Percentiles rank a stretch among this genome's conserved stretches.
Conservation (phyloP, 2,329 filamentous ascomycete genomes). For the Colletotrichum sidae region DNA sequence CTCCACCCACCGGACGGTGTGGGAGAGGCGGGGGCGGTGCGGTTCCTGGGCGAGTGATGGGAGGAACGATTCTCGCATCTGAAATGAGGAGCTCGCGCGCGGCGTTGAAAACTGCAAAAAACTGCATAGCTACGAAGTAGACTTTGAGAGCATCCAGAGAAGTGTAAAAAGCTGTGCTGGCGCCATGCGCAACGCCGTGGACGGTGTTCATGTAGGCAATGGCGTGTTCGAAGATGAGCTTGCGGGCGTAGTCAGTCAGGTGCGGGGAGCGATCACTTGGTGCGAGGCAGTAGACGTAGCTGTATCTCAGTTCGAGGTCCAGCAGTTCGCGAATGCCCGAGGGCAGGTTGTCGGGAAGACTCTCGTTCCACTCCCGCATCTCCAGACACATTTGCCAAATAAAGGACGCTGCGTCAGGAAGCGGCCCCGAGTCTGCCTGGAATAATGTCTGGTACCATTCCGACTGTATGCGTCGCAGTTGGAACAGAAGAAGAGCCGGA, state of each 20-base stretch:
- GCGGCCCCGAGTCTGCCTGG: conserved; percentile 77
- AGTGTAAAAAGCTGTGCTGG: conserved; percentile 77
- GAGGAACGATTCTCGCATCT: conserved; percentile 58
- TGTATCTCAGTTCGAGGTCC: conserved; percentile 89
- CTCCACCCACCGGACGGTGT: conserved; percentile 52
- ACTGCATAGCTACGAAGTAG: conserved; percentile 78
- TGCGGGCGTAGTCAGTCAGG: conserved; percentile 80
- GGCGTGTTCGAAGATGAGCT: conserved; percentile 87
- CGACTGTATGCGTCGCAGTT: conserved; percentile 87
- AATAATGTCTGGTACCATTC: conserved; percentile 91
- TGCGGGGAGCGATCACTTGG: conserved; percentile 80
- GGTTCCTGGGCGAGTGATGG: conserved; percentile 57
- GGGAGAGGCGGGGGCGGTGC: conserved; percentile 66
- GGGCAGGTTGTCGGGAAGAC: conserved; percentile 75
- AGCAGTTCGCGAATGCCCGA: conserved; percentile 79
- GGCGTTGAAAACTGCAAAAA: conserved; percentile 67
- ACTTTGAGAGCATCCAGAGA: conserved; percentile 90
- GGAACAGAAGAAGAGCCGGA: conserved; percentile 82
- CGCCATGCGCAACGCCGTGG: conserved; percentile 72
- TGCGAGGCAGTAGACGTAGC: conserved; percentile 88
- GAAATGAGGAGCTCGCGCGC: conserved; percentile 68
- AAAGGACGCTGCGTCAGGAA: conserved; percentile 76
- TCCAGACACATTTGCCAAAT: conserved; percentile 81
- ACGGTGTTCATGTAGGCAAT: conserved; percentile 85
- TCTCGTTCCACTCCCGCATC: conserved; percentile 84